Conservation (phyloP, 805 yeast genomes). For the Metschnikowia similis region DNA sequence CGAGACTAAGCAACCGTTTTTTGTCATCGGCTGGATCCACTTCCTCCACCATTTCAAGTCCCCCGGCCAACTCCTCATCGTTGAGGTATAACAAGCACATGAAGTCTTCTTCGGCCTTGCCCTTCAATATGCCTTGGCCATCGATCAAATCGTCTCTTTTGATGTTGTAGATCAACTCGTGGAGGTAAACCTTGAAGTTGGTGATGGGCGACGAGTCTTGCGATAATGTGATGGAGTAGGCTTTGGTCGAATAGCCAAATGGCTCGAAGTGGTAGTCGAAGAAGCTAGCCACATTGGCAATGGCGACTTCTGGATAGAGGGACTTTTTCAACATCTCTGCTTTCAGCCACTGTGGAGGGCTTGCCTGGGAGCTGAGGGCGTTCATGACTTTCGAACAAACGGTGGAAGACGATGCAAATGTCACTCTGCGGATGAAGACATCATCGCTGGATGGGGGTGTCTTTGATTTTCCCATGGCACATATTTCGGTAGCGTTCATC, state of each 20-base stretch:
- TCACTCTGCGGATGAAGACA: slow-evolving; percentile 16
- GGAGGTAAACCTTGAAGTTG: slow-evolving; percentile 40
- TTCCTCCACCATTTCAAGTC: slow-evolving; percentile 40
- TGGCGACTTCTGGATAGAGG: slow-evolving; percentile 31
- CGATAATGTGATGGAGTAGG: slow-evolving; percentile 46
- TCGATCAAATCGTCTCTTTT: slow-evolving; percentile 30
- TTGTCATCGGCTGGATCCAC: slow-evolving; percentile 15
- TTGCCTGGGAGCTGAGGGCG: slow-evolving; percentile 9
- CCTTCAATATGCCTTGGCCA: slow-evolving; percentile 29
- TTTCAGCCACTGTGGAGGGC: slow-evolving; percentile 18
- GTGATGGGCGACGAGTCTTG: slow-evolving; percentile 42
- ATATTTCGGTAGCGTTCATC: slow-evolving; percentile 12
- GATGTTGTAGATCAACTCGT: slow-evolving; percentile 27
- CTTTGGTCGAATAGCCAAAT: slow-evolving; percentile 28
- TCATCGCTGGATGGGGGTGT: slow-evolving; percentile 14
- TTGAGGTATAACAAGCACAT: slow-evolving; percentile 38
- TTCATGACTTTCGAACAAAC: slow-evolving; percentile 9
- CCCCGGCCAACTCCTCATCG: slow-evolving; percentile 42
- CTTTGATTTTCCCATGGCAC: slow-evolving; percentile 15
- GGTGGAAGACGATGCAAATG: slow-evolving; percentile 11
- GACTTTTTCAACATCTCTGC: slow-evolving; percentile 20
- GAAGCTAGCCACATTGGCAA: slow-evolving; percentile 23
- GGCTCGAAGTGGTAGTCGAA: slow-evolving; percentile 39
- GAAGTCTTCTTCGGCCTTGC: slow-evolving; percentile 35
- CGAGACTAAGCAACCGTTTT: slow-evolving; percentile 10